Evolutionary conservation across 352 stramenopile species (phyloP).

Genomic region (Pythium phragmitis): DNA sequence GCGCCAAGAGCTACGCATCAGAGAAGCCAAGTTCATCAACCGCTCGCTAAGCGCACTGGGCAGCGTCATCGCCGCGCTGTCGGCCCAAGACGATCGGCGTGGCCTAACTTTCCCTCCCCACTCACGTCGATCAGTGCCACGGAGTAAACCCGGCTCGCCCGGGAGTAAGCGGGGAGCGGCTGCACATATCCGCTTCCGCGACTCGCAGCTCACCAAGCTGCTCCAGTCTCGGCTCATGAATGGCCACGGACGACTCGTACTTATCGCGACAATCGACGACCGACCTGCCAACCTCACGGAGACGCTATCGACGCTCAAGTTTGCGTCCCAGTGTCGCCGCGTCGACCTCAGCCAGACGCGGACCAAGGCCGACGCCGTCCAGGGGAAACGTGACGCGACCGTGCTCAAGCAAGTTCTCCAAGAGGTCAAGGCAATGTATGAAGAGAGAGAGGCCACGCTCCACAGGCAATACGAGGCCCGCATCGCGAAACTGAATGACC

Average conservation of each 20-base stretch:
- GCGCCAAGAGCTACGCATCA: slow-evolving; percentile 59
- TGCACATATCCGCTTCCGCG: slow-evolving; percentile 58
- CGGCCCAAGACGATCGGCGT: slow-evolving; percentile 20
- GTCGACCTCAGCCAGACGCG: slow-evolving; percentile 41
- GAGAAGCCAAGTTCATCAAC: slow-evolving; percentile 82
- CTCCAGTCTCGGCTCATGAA: slow-evolving; percentile 51
- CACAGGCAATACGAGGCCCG: slow-evolving; percentile 41
- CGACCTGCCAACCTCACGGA: slow-evolving; percentile 50
- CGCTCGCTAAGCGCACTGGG: slow-evolving; percentile 63
- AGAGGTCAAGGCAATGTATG: slow-evolving; percentile 51
- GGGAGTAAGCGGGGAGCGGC: neutral
- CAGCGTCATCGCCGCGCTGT: slow-evolving; percentile 61
- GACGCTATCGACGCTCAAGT: slow-evolving; percentile 76
- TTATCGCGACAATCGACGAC: slow-evolving; percentile 70
- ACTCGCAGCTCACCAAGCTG: slow-evolving; percentile 75
- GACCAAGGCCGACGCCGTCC: slow-evolving; percentile 4
- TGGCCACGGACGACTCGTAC: slow-evolving; percentile 40
- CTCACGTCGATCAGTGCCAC: neutral
- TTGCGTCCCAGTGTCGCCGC: slow-evolving; percentile 62
- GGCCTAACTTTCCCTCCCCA: too few species aligned
- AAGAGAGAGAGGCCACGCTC: slow-evolving; percentile 47
- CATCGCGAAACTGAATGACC: slow-evolving; percentile 35
- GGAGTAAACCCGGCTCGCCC: neutral
- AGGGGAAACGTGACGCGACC: slow-evolving; percentile 29
- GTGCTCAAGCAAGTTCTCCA: slow-evolving; percentile 47